These are phyloP conservation scores for Penicillium cosmopolitanum DNA, from an alignment of 495 filamentous ascomycete genomes.

Conservation along the genomic window DNA sequence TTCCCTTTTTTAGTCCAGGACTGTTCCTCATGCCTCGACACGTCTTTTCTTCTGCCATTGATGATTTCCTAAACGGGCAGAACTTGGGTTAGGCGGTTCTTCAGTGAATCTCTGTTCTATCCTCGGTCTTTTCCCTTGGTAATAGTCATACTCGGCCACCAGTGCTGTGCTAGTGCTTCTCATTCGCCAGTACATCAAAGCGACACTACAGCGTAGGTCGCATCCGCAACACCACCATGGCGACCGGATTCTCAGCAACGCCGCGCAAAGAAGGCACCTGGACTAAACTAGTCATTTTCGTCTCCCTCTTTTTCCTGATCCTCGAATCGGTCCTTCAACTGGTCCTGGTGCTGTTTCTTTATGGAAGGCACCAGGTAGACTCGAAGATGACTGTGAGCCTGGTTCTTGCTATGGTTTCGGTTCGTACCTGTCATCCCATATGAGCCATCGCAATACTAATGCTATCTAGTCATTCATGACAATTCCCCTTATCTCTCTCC, in stretches of 20 bases:
- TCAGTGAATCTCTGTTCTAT: conserved; percentile 9
- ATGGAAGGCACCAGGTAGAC: conserved; percentile 41
- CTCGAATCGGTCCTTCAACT: conserved; percentile 44
- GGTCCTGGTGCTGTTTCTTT: conserved; percentile 45
- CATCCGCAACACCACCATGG: conserved; percentile 26
- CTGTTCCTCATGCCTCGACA: conserved; percentile 9
- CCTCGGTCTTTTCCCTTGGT: neutral
- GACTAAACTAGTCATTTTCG: conserved; percentile 47
- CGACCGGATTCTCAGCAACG: conserved; percentile 24
- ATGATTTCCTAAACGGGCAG: conserved; percentile 14
- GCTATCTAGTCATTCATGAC: conserved; percentile 41
- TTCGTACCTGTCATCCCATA: conserved; percentile 22
- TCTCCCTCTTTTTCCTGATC: conserved; percentile 44
- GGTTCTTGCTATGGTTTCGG: conserved; percentile 41
- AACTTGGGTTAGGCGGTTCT: conserved; percentile 16
- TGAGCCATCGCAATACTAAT: neutral
- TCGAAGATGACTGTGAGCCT: conserved; percentile 49
- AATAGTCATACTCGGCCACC: neutral
- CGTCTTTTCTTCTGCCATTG: conserved; percentile 6
- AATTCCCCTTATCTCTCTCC: conserved; percentile 42
- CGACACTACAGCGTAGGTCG: conserved; percentile 22
- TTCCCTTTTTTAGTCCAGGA: conserved; percentile 26
- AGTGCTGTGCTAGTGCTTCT: neutral
- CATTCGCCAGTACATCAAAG: neutral
- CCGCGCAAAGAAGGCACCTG: conserved; percentile 40